Percentiles rank a stretch among this genome's conserved stretches.
Conservation (phyloP, 805 yeast genomes). For the Metschnikowia rubicola region DNA sequence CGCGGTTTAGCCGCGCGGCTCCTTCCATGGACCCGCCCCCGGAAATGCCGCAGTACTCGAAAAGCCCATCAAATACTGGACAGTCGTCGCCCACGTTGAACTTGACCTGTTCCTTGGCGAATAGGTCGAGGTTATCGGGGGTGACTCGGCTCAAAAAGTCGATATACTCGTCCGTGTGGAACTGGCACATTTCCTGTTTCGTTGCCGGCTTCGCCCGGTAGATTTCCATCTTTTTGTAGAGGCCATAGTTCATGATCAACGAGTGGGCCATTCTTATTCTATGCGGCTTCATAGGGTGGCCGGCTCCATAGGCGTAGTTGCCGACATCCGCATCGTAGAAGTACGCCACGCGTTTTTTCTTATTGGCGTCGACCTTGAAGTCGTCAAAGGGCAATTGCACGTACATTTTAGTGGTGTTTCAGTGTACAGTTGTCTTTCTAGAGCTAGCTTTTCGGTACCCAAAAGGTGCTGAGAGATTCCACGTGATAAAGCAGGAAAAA, state of each 20-base stretch:
- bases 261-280: constrained; percentile 98
- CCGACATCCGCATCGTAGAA: constrained; percentile 79
- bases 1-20: constrained; percentile 73
- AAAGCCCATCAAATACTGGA: constrained; percentile 77
- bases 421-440: not conserved
- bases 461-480: too few species aligned
- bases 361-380: constrained; percentile 37
- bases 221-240: constrained; percentile 95
- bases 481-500: too few species aligned
- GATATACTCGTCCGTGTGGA: constrained; percentile 95
- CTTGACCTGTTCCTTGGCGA: constrained; percentile 82
- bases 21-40: constrained; percentile 94
- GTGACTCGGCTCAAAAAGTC: constrained; percentile 88
- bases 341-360: constrained; percentile 43
- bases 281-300: constrained; percentile 99
- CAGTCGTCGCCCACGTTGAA: constrained; percentile 92
- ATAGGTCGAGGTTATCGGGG: constrained; percentile 86
- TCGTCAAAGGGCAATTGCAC: constrained; percentile 46
- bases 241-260: constrained; percentile 92
- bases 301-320: constrained; percentile 96
- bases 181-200: constrained; percentile 96
- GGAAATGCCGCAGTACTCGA: constrained; percentile 71
- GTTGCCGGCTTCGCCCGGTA: constrained; percentile 98
- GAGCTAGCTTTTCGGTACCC: too few species aligned
- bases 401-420: constrained; percentile 26